These are phyloP conservation scores for Lactuca saligna DNA, from an alignment of 129 eudicot genomes.

Conservation along the genomic window DNA sequence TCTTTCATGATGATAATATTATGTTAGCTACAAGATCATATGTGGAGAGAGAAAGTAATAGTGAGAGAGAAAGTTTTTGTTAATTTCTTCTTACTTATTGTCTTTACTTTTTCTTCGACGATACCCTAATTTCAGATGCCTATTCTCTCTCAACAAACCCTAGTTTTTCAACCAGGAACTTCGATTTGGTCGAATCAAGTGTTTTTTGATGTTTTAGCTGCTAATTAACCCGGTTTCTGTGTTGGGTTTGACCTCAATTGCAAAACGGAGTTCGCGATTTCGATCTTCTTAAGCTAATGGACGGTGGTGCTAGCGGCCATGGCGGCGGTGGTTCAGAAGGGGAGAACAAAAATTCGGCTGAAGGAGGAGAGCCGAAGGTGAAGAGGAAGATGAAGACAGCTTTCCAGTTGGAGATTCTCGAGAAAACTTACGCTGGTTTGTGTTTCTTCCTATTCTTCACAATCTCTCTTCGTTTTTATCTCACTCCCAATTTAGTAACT, in stretches of 20 bases:
- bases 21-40: constrained; percentile 26
- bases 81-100: constrained; percentile 19
- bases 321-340: constrained; percentile 40
- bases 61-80: constrained; percentile 4
- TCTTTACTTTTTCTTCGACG: constrained; percentile 34
- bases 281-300: constrained; percentile 18
- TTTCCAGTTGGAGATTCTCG: constrained; percentile 82
- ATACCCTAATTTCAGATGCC: constrained; percentile 37
- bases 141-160: constrained; percentile 35
- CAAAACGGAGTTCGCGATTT: constrained; percentile 12
- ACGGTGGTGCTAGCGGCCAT: constrained; percentile 32
- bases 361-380: constrained; percentile 54
- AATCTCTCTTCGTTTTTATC: neutral
- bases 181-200: constrained; percentile 3
- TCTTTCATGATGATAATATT: constrained; percentile 32
- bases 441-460: neutral
- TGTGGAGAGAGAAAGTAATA: constrained; percentile 32
- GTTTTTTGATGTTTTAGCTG: constrained; percentile 15
- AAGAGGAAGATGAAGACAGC: constrained; percentile 94
- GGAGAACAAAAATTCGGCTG: constrained; percentile 39
- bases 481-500: constrained; percentile 8
- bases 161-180: constrained; percentile 19
- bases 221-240: neutral
- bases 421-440: constrained; percentile 84
- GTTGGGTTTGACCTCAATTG: constrained; percentile 30